Evolutionary conservation across 306 rosid genomes (phyloP).

Genomic region (Cicer arietinum): DNA sequence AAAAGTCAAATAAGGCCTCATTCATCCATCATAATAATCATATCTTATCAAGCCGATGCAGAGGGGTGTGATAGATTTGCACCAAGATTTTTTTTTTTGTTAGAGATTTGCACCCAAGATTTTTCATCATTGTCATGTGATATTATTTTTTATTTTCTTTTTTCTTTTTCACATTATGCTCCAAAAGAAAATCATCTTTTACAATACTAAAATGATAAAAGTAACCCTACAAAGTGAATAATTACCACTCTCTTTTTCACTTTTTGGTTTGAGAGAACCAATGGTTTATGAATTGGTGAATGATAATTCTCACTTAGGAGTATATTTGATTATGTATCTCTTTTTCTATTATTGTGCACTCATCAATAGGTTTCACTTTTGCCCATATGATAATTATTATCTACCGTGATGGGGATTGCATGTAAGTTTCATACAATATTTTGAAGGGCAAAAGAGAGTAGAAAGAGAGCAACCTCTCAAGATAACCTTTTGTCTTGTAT

Average conservation of each 20-base stretch:
- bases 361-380: slow-evolving; percentile 53
- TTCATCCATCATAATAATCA: slow-evolving; percentile 68
- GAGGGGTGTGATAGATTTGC: slow-evolving; percentile 51
- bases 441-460: slow-evolving; percentile 27
- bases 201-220: slow-evolving; percentile 44
- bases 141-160: slow-evolving; percentile 31
- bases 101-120: slow-evolving; percentile 80
- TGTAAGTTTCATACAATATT: slow-evolving; percentile 44
- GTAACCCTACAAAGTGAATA: slow-evolving; percentile 60
- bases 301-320: slow-evolving; percentile 49
- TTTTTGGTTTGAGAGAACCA: slow-evolving; percentile 44
- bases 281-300: slow-evolving; percentile 48
- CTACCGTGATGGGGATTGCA: slow-evolving; percentile 44
- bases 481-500: slow-evolving; percentile 54
- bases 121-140: slow-evolving; percentile 76
- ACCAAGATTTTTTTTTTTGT: slow-evolving; percentile 3
- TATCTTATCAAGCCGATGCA: slow-evolving; percentile 64
- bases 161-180: slow-evolving; percentile 48
- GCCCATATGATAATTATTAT: slow-evolving; percentile 42
- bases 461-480: background rate
- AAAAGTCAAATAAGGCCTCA: slow-evolving; percentile 75
- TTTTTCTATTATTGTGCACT: slow-evolving; percentile 66
- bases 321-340: slow-evolving; percentile 19
- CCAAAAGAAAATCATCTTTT: slow-evolving; percentile 42
- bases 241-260: slow-evolving; percentile 24